phyloP scores from a whole-genome alignment of 2,329 filamentous ascomycete species.

The Nothophaeocryptopus gaeumannii region DNA sequence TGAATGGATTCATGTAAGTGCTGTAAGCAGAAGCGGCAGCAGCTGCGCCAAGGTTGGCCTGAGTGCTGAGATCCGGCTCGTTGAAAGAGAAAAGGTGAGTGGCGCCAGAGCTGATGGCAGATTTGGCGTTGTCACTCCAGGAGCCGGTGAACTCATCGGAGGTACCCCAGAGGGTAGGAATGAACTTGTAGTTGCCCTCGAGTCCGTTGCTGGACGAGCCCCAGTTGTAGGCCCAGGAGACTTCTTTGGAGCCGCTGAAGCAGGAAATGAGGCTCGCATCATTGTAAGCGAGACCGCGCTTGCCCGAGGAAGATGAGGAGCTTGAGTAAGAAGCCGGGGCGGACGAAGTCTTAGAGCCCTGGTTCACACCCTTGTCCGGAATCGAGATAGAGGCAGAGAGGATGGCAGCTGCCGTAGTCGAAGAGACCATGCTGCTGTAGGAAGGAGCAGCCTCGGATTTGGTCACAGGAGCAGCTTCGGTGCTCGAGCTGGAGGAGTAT shows the following conservation, averaged over 20 bases:
- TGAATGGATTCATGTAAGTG: slow-evolving; percentile 55
- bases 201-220: slow-evolving; percentile 49
- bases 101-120: slow-evolving; percentile 54
- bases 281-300: slow-evolving; percentile 71
- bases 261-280: slow-evolving; percentile 51
- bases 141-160: slow-evolving; percentile 41
- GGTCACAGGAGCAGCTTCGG: slow-evolving; percentile 9
- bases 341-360: slow-evolving; percentile 13
- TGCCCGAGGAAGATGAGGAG: slow-evolving; percentile 39
- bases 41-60: slow-evolving; percentile 57
- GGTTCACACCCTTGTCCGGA: slow-evolving; percentile 7
- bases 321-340: slow-evolving; percentile 17
- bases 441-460: slow-evolving; percentile 10
- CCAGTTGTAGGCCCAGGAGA: slow-evolving; percentile 70
- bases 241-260: slow-evolving; percentile 49
- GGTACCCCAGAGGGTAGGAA: slow-evolving; percentile 62
- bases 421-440: slow-evolving; percentile 10
- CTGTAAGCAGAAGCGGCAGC: slow-evolving; percentile 55
- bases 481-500: slow-evolving; percentile 6
- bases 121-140: slow-evolving; percentile 54
- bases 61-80: slow-evolving; percentile 63
- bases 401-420: slow-evolving; percentile 7
- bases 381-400: slow-evolving; percentile 5
- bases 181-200: slow-evolving; percentile 51
- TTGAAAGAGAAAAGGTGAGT: slow-evolving; percentile 66